Evolutionary conservation across 1,284 basidiomycete species (phyloP), one percentile per base, ranked within the genome.

Genomic region (Ceratobasidium papillatum): DNA sequence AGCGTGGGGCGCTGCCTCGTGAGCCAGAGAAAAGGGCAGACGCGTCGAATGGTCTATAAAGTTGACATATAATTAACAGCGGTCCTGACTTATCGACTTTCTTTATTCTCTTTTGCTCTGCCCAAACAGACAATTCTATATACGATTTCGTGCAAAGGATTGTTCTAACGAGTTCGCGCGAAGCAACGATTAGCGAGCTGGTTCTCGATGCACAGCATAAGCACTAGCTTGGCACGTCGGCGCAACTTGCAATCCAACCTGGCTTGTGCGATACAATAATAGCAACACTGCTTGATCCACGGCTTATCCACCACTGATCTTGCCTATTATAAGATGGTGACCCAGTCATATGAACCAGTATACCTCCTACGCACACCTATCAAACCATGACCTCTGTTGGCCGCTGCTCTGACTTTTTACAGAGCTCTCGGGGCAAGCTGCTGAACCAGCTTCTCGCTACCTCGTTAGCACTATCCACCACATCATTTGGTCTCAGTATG

Each of bases 401-500:
- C 27, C 51, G 45, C 19, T 12, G 27, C 17, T 54, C 51, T 17
- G 51, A 54, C 22, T 54, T 54, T 17, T 54, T 22, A 17, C 5
- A 54, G 51, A 54, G 25, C 51, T 32, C 51, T 8, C 51, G 25
- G 32, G 56, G 56, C 7, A 59, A 59, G 19, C 17, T 38, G 36
- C 4, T 59, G 17, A 38, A 19, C 32, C 56, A 30, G 8, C 56
- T 59, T 2, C 36, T 59, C 8, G 25, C 36, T 30, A 27, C 56
- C 3, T 59, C 56, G 30, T 30, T 59, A 2, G 19, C n/a, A 8
- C 30, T 68, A 25, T 34, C 49, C 12, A 22, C 32, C n/a, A 27
- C 41, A 7, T 68, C 65, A 1, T 54, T 68, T n/a, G 51, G 36
- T 22, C 32, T 68, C 32, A 56, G n/a, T 19, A 36, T 56, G 51